Percentiles rank a stretch among this genome's conserved stretches.
Conservation (phyloP, 2,329 filamentous ascomycete species). For the Diaporthe caulivora region DNA sequence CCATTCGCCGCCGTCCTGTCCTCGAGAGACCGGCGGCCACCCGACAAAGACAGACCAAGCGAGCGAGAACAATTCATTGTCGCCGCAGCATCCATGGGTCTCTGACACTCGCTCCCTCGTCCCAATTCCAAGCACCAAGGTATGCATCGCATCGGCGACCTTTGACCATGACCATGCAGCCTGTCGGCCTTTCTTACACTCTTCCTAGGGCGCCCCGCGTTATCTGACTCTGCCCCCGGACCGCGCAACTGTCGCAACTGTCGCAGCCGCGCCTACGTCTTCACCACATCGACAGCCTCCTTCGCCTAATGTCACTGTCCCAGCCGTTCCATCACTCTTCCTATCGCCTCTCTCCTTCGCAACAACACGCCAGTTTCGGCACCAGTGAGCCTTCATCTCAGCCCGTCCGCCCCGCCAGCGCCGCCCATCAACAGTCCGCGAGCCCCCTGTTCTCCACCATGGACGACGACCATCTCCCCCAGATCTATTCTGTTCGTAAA, state of each 20-base stretch:
- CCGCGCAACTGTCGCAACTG: conserved; percentile 14
- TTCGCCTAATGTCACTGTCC: conserved; percentile 41
- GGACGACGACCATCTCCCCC: conserved; percentile 58
- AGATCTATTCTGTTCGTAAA: conserved; percentile 70
- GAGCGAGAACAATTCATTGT: conserved; percentile 38
- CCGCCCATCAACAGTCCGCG: conserved; percentile 54
- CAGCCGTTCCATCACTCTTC: conserved; percentile 47
- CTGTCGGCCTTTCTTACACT: conserved; percentile 3
- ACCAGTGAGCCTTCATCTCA: conserved; percentile 67
- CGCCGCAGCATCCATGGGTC: conserved; percentile 23
- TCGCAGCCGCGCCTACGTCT: conserved; percentile 17
- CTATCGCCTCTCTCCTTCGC: conserved; percentile 57
- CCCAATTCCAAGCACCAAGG: conserved; percentile 10
- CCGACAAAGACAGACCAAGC: background rate
- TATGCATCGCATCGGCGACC: conserved; percentile 53
- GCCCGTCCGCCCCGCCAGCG: conserved; percentile 51
- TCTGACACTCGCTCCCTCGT: conserved; percentile 1
- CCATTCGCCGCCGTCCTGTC: background rate
- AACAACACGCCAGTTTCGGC: conserved; percentile 63
- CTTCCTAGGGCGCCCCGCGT: conserved; percentile 30
- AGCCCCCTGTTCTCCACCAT: conserved; percentile 50
- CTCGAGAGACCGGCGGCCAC: background rate
- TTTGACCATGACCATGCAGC: conserved; percentile 45
- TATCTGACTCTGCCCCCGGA: background rate
- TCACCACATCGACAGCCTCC: conserved; percentile 27